These are phyloP conservation scores for Pseudogymnoascus sp. DNA, from an alignment of 2,329 filamentous ascomycete genomes.

Conservation along the genomic window DNA sequence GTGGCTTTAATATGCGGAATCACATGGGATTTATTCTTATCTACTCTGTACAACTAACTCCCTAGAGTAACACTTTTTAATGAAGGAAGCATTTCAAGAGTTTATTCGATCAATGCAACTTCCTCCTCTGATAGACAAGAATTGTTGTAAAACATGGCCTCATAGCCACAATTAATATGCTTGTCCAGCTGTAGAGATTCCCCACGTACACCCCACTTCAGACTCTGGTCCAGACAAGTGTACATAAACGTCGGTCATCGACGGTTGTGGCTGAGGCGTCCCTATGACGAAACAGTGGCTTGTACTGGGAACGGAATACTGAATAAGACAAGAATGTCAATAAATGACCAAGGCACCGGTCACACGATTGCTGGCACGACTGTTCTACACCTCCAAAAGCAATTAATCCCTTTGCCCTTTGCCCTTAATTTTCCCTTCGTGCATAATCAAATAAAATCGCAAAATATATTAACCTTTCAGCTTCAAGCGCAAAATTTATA, in stretches of 20 bases:
- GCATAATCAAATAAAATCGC: background rate
- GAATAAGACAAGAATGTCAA: constrained; percentile 6
- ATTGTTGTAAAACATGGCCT: background rate
- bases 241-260: background rate
- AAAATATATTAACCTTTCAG: background rate
- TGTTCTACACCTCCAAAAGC: background rate
- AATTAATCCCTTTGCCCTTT: background rate
- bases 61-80: background rate
- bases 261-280: background rate
- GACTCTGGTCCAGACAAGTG: background rate
- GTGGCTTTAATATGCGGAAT: background rate
- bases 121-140: background rate
- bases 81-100: background rate
- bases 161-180: background rate
- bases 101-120: background rate
- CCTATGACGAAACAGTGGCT: constrained; percentile 8
- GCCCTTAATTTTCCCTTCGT: background rate
- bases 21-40: background rate
- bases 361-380: background rate
- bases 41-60: background rate
- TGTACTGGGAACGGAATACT: constrained; percentile 7
- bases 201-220: constrained; percentile 1
- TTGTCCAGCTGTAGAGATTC: background rate
- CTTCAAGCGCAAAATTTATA: background rate
- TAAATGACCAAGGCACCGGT: constrained; percentile 5